These are phyloP conservation scores for Stephanodiscus triporus DNA, from an alignment of 108 stramenopile genomes.

Conservation along the genomic window DNA sequence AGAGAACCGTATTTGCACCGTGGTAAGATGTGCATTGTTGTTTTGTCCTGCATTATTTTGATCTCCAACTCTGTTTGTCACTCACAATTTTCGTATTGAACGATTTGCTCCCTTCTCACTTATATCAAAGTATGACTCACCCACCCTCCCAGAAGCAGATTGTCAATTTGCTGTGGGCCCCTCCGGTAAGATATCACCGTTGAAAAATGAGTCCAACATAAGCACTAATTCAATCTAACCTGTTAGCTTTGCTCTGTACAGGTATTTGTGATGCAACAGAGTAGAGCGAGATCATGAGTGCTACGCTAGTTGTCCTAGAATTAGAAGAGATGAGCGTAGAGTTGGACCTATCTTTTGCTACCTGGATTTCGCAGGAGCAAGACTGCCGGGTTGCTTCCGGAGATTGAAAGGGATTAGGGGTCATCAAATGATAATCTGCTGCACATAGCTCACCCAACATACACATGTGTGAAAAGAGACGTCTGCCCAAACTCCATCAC, in stretches of 20 bases:
- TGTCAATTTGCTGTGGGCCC: constrained; percentile 83
- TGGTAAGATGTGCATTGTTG: constrained; percentile 41
- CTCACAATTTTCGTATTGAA: neutral
- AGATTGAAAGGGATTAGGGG: neutral
- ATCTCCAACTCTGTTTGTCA: neutral
- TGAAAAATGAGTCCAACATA: neutral
- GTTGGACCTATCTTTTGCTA: neutral
- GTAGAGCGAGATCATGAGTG: constrained; percentile 37
- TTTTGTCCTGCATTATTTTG: too few relatives aligned
- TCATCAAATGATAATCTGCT: neutral
- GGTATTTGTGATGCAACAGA: constrained; percentile 86
- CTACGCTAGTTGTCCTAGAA: neutral
- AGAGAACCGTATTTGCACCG: constrained; percentile 97
- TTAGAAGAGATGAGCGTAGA: neutral
- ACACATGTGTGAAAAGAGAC: too few relatives aligned
- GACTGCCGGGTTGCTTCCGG: too few relatives aligned
- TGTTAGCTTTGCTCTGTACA: neutral
- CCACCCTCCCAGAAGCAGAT: constrained; percentile 98
- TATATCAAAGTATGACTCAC: constrained; percentile 70
- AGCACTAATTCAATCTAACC: neutral
- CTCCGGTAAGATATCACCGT: constrained; percentile 22
- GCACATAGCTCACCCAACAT: too few relatives aligned
- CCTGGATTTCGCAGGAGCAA: neutral
- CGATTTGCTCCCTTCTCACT: neutral
- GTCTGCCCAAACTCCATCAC: too few relatives aligned